Evolutionary conservation across 2,329 filamentous ascomycete genomes (phyloP).

Genomic region (Penicillium sp.): DNA sequence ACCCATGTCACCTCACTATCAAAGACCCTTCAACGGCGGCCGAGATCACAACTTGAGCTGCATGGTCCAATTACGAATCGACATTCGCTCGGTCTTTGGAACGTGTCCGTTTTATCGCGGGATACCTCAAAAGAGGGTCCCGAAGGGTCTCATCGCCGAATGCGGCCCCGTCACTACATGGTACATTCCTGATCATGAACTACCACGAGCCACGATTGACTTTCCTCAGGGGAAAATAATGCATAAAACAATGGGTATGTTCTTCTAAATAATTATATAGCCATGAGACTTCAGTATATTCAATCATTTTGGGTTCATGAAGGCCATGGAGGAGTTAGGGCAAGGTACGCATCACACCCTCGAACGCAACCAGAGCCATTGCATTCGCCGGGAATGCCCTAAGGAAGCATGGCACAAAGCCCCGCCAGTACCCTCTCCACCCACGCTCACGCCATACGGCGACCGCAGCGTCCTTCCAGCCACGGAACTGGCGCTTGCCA

Average conservation of each 20-base stretch:
- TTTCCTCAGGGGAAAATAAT: neutral
- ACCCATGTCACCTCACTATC: slow-evolving; percentile 11
- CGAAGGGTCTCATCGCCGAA: slow-evolving; percentile 14
- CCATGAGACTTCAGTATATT: neutral
- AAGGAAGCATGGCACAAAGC: slow-evolving; percentile 90
- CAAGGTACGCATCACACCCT: slow-evolving; percentile 74
- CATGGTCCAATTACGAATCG: slow-evolving; percentile 10
- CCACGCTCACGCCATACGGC: slow-evolving; percentile 76
- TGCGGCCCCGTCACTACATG: slow-evolving; percentile 14
- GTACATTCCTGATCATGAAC: slow-evolving; percentile 14
- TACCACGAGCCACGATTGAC: neutral
- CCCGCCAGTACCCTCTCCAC: slow-evolving; percentile 81
- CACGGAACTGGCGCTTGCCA: slow-evolving; percentile 65
- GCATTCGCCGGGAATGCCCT: slow-evolving; percentile 95
- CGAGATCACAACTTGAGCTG: slow-evolving; percentile 2
- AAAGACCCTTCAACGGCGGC: neutral
- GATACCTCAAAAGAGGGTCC: slow-evolving; percentile 15
- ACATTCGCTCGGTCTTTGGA: neutral
- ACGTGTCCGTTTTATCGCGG: slow-evolving; percentile 3
- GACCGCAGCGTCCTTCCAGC: slow-evolving; percentile 77
- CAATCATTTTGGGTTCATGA: slow-evolving; percentile 7
- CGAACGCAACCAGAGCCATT: slow-evolving; percentile 88
- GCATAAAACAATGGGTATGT: neutral
- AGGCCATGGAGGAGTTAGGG: slow-evolving; percentile 29
- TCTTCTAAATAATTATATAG: neutral